Evolutionary conservation across 176 grass and related monocot species (phyloP), one percentile per base, ranked within the genome.

Genomic region (Paspalum vaginatum): DNA sequence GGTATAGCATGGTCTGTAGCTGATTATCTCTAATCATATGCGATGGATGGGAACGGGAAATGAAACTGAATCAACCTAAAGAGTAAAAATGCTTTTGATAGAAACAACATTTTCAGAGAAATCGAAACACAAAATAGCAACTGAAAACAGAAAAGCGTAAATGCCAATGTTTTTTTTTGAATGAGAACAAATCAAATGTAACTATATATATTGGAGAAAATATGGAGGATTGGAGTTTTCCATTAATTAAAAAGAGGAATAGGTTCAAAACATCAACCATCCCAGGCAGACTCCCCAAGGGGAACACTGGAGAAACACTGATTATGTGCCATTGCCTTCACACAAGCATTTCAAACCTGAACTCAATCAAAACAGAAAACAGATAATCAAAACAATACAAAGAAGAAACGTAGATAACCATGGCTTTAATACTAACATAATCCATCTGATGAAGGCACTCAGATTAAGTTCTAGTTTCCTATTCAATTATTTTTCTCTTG

Each of bases 381-480:
- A 14, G 32, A 21, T 2, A 68, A 7, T 8, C 21, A 21, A 24
- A 42, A 46, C 10, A 65, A 21, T 69, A 49, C 2, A 9, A 2
- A 38, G 37, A 18, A 20, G 7, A 71, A 56, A 13, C 8, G 42
- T 38, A 57, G 20, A 22, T 14, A 1, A 75, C 55, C 2, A 22
- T 38, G 13, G 14, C 12, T 65, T 48, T 50, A 49, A 10, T 82
- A 40, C 47, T 72, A 87, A 45, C 17, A 52, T 62, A 76, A 68
- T 76, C 42, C 64, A 75, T 82, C 9, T 63, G 63, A 61, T 70
- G 18, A 51, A 61, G n/a, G 41, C 10, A 75, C 1, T 10, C 3
- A 25, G 70, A 37, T 76, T 75, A 45, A 61, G 24, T 75, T 51
- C 55, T 58, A 10, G 37, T 81, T 49, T 27, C 77, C 61, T 68